Conservation (phyloP, 805 yeast species). For the Saturnispora diversa region DNA sequence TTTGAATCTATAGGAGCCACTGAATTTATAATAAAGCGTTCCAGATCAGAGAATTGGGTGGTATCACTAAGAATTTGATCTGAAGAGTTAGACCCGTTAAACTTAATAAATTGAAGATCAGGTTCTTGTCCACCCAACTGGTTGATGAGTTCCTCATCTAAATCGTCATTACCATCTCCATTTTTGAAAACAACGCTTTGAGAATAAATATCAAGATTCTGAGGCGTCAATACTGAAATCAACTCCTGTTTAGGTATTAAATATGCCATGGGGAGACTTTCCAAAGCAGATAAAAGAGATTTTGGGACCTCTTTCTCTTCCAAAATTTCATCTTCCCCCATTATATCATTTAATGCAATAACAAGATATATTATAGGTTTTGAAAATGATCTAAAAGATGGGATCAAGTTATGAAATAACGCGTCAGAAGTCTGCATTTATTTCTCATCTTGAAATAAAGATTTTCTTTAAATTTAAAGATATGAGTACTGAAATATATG, state of each 20-base stretch:
- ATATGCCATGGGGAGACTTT: background rate
- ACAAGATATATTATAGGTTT: too few species aligned
- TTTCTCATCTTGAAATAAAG: too few species aligned
- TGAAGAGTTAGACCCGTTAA: background rate
- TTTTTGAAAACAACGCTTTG: slow-evolving; percentile 1
- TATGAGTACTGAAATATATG: slow-evolving; percentile 25
- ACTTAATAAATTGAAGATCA: slow-evolving; percentile 1
- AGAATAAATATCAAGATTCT: background rate
- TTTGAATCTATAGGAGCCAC: too few species aligned
- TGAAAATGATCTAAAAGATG: too few species aligned
- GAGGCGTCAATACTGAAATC: background rate
- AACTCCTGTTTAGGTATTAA: slow-evolving; percentile 1
- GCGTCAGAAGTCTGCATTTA: too few species aligned
- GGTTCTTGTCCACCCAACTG: slow-evolving; percentile 1
- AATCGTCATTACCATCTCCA: background rate
- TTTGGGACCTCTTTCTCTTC: background rate
- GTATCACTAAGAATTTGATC: background rate
- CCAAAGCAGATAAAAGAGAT: background rate
- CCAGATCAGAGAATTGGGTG: background rate
- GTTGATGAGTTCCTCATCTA: background rate
- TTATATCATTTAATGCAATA: too few species aligned
- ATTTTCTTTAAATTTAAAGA: too few species aligned
- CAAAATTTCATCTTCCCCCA: background rate
- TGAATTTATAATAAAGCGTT: background rate
- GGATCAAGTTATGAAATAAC: too few species aligned